Conservation (phyloP, 306 rosid species). For the Lotus japonicus region DNA sequence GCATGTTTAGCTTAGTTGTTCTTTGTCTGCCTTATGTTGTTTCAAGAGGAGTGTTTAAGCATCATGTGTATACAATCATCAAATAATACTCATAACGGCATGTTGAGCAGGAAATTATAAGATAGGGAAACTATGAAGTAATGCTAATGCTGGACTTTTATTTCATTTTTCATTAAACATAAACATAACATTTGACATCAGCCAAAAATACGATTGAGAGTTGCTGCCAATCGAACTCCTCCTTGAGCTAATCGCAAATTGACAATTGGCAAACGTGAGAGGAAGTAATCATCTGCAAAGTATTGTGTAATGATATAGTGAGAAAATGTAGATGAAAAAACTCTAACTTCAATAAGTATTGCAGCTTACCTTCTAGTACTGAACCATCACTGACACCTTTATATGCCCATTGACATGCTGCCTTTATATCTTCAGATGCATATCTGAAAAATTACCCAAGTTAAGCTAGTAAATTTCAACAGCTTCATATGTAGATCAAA, state of each 20-base stretch:
- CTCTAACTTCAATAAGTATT: not conserved
- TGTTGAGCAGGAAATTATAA: not conserved
- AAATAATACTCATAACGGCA: not conserved
- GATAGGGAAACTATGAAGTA: not conserved
- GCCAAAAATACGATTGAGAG: constrained; percentile 58
- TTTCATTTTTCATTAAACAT: not conserved
- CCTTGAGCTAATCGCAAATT: constrained; percentile 70
- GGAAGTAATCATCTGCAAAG: constrained; percentile 70
- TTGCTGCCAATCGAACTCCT: constrained; percentile 77
- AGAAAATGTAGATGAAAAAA: not conserved
- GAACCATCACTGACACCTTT: constrained; percentile 58
- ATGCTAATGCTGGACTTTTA: not conserved
- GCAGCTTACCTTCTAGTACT: constrained; percentile 53
- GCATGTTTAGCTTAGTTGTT: not conserved
- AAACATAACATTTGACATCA: constrained; percentile 18
- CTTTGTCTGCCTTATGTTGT: too few relatives aligned
- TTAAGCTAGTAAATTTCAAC: not conserved
- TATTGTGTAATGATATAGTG: not conserved
- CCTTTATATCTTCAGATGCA: constrained; percentile 61
- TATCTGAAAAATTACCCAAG: constrained; percentile 10
- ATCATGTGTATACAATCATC: too few relatives aligned
- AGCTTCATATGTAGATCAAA: not conserved
- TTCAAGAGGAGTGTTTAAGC: too few relatives aligned
- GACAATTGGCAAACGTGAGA: constrained; percentile 58
- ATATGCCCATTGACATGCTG: constrained; percentile 85